These are phyloP conservation scores for Suhomyces faveliae DNA, from an alignment of 805 yeast species.

Conservation along the genomic window DNA sequence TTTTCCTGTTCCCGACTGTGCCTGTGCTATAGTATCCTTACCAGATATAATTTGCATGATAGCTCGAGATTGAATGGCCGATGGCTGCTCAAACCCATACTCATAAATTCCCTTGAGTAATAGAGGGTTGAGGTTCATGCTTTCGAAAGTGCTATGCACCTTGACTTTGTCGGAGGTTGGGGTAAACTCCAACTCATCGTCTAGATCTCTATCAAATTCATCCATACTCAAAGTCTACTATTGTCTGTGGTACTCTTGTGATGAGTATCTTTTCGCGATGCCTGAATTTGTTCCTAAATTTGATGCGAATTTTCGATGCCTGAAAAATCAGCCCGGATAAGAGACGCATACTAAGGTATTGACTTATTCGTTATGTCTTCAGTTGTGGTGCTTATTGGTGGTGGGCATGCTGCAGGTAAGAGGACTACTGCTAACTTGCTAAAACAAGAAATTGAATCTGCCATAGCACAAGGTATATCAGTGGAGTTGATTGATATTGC, in stretches of 20 bases:
- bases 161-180: constrained; percentile 48
- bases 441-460: constrained; percentile 20
- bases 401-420: constrained; percentile 64
- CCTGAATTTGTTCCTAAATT: too few relatives aligned
- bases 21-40: constrained; percentile 73
- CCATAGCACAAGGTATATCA: constrained; percentile 12
- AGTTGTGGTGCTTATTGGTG: constrained; percentile 51
- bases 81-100: constrained; percentile 79
- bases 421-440: constrained; percentile 38
- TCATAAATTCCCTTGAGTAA: constrained; percentile 58
- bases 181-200: constrained; percentile 58
- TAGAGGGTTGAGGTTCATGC: constrained; percentile 41
- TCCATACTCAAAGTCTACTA: constrained; percentile 15
- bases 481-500: constrained; percentile 47
- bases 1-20: constrained; percentile 89
- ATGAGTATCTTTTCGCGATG: constrained; percentile 1
- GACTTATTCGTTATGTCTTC: constrained; percentile 6
- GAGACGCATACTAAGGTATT: too few relatives aligned
- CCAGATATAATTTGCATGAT: constrained; percentile 76
- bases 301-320: constrained; percentile 1
- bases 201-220: constrained; percentile 62
- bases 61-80: constrained; percentile 81
- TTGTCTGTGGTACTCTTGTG: not conserved
- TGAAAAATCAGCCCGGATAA: not conserved
- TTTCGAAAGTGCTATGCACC: constrained; percentile 47